Evolutionary conservation across 139 green algal genomes (phyloP).

Genomic region (Picochlorum sp.): DNA sequence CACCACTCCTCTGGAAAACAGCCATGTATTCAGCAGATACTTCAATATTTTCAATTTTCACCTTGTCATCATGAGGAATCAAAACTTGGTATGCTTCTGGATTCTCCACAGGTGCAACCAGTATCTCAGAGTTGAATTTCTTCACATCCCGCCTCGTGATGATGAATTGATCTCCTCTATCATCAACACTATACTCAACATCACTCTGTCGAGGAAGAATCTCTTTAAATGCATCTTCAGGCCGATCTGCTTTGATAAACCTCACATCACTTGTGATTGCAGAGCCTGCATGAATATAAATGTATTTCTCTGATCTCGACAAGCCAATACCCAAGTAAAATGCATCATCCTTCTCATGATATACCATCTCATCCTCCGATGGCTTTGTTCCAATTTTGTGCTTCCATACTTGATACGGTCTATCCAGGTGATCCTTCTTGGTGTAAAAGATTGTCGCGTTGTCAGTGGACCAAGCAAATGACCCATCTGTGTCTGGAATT

Average conservation of each 20-base stretch:
- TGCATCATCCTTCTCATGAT: constrained; percentile 60
- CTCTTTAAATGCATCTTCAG: constrained; percentile 36
- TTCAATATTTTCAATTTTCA: constrained; percentile 65
- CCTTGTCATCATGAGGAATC: constrained; percentile 61
- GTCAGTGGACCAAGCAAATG: constrained; percentile 46
- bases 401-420: constrained; percentile 45
- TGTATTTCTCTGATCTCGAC: constrained; percentile 42
- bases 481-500: constrained; percentile 49
- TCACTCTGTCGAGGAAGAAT: constrained; percentile 50
- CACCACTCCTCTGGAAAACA: constrained; percentile 23
- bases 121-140: constrained; percentile 73
- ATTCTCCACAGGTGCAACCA: constrained; percentile 43
- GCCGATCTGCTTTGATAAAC: constrained; percentile 52
- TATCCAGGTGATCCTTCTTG: constrained; percentile 51
- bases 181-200: constrained; percentile 60
- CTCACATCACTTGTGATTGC: constrained; percentile 64
- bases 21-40: constrained; percentile 23
- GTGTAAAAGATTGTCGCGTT: constrained; percentile 66
- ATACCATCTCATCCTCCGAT: constrained; percentile 52
- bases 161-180: constrained; percentile 47
- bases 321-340: constrained; percentile 67
- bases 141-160: constrained; percentile 46
- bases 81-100: constrained; percentile 36
- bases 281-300: constrained; percentile 57
- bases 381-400: constrained; percentile 47